Evolutionary conservation across 768 basidiomycete species (phyloP).

Genomic region (Boletus speciosus): DNA sequence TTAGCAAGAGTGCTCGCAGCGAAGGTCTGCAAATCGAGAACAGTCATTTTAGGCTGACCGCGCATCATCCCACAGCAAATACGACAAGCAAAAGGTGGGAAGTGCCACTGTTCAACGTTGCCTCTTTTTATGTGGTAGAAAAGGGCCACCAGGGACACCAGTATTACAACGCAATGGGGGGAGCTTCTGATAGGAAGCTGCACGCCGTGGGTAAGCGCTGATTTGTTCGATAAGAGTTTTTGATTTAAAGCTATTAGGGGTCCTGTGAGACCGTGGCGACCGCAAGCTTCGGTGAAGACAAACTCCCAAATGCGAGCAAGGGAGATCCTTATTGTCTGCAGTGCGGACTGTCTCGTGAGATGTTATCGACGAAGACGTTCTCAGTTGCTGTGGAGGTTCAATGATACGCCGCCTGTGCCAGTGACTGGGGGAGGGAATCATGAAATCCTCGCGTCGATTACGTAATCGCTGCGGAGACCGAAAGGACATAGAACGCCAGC

Average conservation of each 20-base stretch:
- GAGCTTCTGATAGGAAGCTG: constrained; percentile 9
- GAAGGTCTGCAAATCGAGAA: constrained; percentile 18
- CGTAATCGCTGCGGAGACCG: constrained; percentile 21
- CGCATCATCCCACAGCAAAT: neutral
- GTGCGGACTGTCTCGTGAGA: neutral
- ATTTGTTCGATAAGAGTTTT: neutral
- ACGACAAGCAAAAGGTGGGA: neutral
- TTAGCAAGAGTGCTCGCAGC: constrained; percentile 15
- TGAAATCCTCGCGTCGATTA: neutral
- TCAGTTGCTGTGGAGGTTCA: neutral
- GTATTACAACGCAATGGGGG: neutral
- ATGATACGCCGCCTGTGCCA: too few relatives aligned
- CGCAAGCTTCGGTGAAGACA: neutral
- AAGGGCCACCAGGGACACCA: neutral
- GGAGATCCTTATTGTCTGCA: neutral
- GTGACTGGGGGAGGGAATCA: neutral
- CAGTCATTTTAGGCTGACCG: neutral
- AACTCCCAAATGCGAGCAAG: neutral
- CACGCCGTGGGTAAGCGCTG: neutral
- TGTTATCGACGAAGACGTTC: too few relatives aligned
- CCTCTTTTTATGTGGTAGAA: neutral
- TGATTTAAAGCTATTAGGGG: neutral
- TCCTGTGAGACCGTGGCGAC: neutral
- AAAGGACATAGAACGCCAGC: neutral
- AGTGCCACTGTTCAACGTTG: neutral